Evolutionary conservation across 108 stramenopile genomes (phyloP).

Genomic region (Nitzschia sp.): DNA sequence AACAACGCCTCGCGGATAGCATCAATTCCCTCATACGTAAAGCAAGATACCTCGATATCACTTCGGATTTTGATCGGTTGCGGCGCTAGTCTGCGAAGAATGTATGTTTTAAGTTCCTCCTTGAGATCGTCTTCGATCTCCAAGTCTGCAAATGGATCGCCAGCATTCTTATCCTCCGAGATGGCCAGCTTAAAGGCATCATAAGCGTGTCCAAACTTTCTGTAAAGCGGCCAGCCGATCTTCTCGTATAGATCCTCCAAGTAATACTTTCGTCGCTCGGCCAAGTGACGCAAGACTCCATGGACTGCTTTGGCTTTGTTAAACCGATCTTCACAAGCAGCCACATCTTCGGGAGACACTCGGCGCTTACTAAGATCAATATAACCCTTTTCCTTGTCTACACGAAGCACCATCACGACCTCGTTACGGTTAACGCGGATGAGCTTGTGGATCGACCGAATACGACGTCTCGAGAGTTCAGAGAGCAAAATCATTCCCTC

Average conservation of each 20-base stretch:
- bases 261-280: conserved; percentile 84
- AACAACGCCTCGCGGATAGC: conserved; percentile 96
- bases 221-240: conserved; percentile 98
- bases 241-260: conserved; percentile 94
- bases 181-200: conserved; percentile 98
- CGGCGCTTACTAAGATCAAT: conserved; percentile 98
- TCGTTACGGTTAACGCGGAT: conserved; percentile 98
- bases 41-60: conserved; percentile 98
- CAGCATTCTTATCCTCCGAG: conserved; percentile 76
- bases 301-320: conserved; percentile 99
- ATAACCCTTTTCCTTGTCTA: conserved; percentile 99
- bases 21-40: conserved; percentile 98
- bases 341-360: conserved; percentile 97
- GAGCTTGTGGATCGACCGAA: conserved; percentile 99
- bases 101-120: conserved; percentile 84
- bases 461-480: conserved; percentile 96
- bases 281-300: conserved; percentile 94
- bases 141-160: conserved; percentile 78
- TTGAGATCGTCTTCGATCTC: conserved; percentile 76
- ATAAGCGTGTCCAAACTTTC: conserved; percentile 96
- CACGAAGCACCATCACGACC: conserved; percentile 99
- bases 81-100: conserved; percentile 91
- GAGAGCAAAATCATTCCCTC: conserved; percentile 98
- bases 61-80: conserved; percentile 98
- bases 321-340: conserved; percentile 96